A percentile compares a stretch with the other conserved stretches of the same genome.
Conservation (phyloP, 192 early-diverging fungal species). For the Thoreauomyces humboldtii region DNA sequence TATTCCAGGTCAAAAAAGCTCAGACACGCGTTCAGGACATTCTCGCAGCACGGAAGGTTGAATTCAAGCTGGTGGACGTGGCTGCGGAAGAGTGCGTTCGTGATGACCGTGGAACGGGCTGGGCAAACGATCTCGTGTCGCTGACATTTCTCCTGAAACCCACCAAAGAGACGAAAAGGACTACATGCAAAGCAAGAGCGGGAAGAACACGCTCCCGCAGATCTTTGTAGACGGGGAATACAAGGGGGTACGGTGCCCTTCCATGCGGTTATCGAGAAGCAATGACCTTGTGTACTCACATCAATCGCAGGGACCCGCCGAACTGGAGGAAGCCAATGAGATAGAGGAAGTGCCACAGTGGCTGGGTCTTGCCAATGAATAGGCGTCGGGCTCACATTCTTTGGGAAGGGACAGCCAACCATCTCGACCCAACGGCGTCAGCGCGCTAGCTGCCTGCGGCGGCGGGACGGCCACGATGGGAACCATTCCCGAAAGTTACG, state of each 20-base stretch:
- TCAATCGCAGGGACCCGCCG: constrained; percentile 20
- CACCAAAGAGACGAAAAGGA: constrained; percentile 44
- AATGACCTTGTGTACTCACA: too few species aligned
- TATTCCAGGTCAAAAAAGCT: constrained; percentile 30
- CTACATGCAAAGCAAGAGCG: constrained; percentile 40
- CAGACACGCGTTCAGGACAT: constrained; percentile 41
- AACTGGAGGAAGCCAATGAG: constrained; percentile 49
- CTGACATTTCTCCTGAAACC: too few species aligned
- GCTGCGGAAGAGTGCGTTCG: constrained; percentile 41
- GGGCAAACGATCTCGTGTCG: too few species aligned
- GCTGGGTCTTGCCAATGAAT: too few species aligned
- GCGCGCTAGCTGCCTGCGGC: too few species aligned
- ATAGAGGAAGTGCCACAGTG: constrained; percentile 25
- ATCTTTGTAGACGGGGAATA: constrained; percentile 50
- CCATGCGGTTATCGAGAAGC: too few species aligned
- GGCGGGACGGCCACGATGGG: too few species aligned
- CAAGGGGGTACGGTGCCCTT: constrained; percentile 32
- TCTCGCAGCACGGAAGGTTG: constrained; percentile 33
- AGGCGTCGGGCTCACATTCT: too few species aligned
- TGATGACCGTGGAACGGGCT: too few species aligned
- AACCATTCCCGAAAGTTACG: too few species aligned
- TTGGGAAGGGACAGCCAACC: too few species aligned
- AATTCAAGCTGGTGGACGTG: constrained; percentile 39
- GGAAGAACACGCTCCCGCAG: constrained; percentile 44
- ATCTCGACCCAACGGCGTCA: too few species aligned